Evolutionary conservation across 805 yeast genomes (phyloP).

Genomic region (Wickerhamomyces chambardii): DNA sequence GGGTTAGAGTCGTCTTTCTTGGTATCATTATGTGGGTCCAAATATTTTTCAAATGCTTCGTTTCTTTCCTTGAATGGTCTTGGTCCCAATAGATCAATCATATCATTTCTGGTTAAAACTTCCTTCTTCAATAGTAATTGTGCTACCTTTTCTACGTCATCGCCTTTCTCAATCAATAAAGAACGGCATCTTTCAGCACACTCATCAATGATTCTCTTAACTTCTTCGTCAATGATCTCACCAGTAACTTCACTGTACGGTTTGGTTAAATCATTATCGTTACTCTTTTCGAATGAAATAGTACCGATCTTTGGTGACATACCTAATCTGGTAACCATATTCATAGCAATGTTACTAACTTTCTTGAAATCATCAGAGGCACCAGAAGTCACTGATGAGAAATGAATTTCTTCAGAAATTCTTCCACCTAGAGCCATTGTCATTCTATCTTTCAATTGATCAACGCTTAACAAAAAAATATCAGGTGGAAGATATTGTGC

Average conservation of each 20-base stretch:
- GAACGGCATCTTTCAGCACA: slow-evolving; percentile 53
- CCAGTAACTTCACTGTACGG: slow-evolving; percentile 73
- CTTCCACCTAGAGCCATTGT: slow-evolving; percentile 94
- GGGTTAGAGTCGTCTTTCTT: slow-evolving; percentile 4
- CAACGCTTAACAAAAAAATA: slow-evolving; percentile 65
- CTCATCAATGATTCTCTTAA: slow-evolving; percentile 55
- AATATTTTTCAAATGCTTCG: slow-evolving; percentile 85
- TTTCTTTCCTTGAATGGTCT: slow-evolving; percentile 73
- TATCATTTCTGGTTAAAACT: slow-evolving; percentile 74
- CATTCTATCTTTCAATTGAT: slow-evolving; percentile 77
- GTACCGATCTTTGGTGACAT: slow-evolving; percentile 80
- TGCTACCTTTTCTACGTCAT: slow-evolving; percentile 62
- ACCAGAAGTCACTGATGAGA: slow-evolving; percentile 82
- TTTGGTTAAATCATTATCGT: slow-evolving; percentile 42
- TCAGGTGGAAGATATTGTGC: slow-evolving; percentile 94
- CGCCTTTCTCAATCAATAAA: slow-evolving; percentile 48
- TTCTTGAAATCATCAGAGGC: slow-evolving; percentile 91
- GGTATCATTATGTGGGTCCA: too few species aligned
- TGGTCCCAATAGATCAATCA: slow-evolving; percentile 68
- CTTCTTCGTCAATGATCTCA: slow-evolving; percentile 56
- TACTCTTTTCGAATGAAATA: slow-evolving; percentile 42
- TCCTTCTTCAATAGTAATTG: slow-evolving; percentile 64
- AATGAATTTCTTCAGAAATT: slow-evolving; percentile 85
- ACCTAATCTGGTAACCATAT: slow-evolving; percentile 83
- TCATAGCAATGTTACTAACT: slow-evolving; percentile 80